A percentile compares a stretch with the other conserved stretches of the same genome.
These are phyloP conservation scores for Cladophialophora immunda DNA, from an alignment of 2,329 filamentous ascomycete species.

Conservation along the genomic window DNA sequence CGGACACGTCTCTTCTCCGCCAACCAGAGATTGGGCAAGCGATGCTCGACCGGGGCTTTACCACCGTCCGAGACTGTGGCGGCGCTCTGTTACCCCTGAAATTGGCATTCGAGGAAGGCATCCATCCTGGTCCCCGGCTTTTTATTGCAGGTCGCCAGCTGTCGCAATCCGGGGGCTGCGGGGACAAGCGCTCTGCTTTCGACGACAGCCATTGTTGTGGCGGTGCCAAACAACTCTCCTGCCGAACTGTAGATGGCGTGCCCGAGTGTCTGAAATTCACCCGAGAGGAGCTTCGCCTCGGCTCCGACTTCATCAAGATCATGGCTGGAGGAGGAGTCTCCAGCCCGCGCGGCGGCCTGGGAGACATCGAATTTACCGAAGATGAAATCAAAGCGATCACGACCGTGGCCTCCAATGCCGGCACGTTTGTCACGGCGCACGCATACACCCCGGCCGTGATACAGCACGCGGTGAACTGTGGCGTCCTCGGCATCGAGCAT, in stretches of 20 bases:
- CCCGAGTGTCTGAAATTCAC: constrained; percentile 62
- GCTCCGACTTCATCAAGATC: constrained; percentile 70
- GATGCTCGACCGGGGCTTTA: constrained; percentile 67
- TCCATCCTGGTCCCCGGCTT: constrained; percentile 64
- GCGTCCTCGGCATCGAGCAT: constrained; percentile 66
- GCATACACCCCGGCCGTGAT: constrained; percentile 66
- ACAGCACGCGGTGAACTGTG: constrained; percentile 64
- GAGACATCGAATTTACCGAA: constrained; percentile 64
- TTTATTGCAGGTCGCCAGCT: constrained; percentile 65
- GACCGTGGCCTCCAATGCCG: constrained; percentile 58
- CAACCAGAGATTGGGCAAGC: constrained; percentile 59
- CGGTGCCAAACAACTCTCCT: constrained; percentile 53
- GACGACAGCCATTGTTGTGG: constrained; percentile 52
- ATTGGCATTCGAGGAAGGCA: constrained; percentile 64
- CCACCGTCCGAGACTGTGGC: constrained; percentile 66
- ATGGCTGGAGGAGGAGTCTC: constrained; percentile 68
- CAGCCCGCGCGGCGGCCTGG: constrained; percentile 63
- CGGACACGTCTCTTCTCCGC: constrained; percentile 49
- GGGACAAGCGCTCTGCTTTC: constrained; percentile 57
- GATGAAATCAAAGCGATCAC: constrained; percentile 65
- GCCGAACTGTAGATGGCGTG: constrained; percentile 63
- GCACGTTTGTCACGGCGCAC: constrained; percentile 66
- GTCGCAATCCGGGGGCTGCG: constrained; percentile 68
- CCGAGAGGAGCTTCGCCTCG: constrained; percentile 64
- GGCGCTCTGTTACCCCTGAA: constrained; percentile 66